Conservation (phyloP, 306 rosid genomes). For the Pterocarpus macrocarpus region DNA sequence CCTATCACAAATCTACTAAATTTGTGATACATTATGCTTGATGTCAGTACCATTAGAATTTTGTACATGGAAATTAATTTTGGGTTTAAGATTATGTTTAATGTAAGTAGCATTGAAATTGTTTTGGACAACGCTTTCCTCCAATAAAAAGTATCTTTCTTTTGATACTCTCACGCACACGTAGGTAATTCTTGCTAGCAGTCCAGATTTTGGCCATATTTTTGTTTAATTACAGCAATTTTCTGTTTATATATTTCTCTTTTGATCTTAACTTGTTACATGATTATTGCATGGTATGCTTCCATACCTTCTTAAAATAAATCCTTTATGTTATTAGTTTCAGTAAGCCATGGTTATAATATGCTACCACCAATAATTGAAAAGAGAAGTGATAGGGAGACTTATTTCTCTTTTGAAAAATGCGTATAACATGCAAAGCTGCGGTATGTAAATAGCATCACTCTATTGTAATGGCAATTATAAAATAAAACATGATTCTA, state of each 20-base stretch:
- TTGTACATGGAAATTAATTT: constrained; percentile 63
- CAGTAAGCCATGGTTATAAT: too few species aligned
- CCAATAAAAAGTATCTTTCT: constrained; percentile 37
- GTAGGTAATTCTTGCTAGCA: neutral
- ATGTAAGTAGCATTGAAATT: constrained; percentile 17
- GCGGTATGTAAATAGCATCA: neutral
- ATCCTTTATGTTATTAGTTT: too few species aligned
- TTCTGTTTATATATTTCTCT: too few species aligned
- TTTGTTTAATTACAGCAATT: too few species aligned
- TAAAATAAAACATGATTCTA: neutral
- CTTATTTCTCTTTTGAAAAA: too few species aligned
- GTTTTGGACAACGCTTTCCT: constrained; percentile 31
- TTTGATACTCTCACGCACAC: neutral
- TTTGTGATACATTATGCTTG: constrained; percentile 57
- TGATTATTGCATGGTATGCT: too few species aligned
- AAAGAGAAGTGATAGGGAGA: too few species aligned
- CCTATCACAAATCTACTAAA: constrained; percentile 81
- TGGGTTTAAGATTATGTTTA: neutral
- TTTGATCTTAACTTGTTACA: too few species aligned
- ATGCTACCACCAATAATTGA: too few species aligned
- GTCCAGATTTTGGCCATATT: neutral
- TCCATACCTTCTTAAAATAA: too few species aligned
- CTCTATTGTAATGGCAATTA: neutral
- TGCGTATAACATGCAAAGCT: too few species aligned
- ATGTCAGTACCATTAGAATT: constrained; percentile 36